These are phyloP conservation scores for Talaromyces sp. DNA, from an alignment of 2,329 filamentous ascomycete species.

Conservation along the genomic window DNA sequence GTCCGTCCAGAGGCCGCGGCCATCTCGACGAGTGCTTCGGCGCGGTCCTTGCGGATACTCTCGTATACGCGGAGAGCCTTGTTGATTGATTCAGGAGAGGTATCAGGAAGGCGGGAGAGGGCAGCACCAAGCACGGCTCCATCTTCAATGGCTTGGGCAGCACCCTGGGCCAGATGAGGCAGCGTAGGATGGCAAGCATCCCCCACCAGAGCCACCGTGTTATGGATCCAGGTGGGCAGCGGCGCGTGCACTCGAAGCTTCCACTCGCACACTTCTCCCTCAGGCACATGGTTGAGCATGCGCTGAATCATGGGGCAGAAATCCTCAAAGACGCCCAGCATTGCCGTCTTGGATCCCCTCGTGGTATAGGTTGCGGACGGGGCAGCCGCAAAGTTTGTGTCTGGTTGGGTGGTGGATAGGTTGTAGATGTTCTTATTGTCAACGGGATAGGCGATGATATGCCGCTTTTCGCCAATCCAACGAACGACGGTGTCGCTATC, in stretches of 20 bases:
- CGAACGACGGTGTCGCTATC: conserved; percentile 54
- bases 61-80: conserved; percentile 55
- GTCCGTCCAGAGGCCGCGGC: conserved; percentile 51
- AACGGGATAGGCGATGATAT: conserved; percentile 65
- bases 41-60: conserved; percentile 50
- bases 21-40: conserved; percentile 53
- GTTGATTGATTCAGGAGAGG: conserved; percentile 43
- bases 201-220: conserved; percentile 24
- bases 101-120: conserved; percentile 45
- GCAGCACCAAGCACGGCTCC: conserved; percentile 45
- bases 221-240: conserved; percentile 57
- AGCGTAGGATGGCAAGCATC: conserved; percentile 63
- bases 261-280: conserved; percentile 65
- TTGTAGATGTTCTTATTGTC: conserved; percentile 62
- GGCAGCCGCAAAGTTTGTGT: conserved; percentile 55
- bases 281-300: conserved; percentile 57
- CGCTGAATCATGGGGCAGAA: conserved; percentile 58
- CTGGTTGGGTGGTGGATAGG: conserved; percentile 58
- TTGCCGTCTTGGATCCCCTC: conserved; percentile 54
- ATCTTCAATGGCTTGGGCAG: conserved; percentile 65
- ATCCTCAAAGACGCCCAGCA: conserved; percentile 55
- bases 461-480: conserved; percentile 62
- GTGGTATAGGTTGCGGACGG: conserved; percentile 60
- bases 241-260: conserved; percentile 59
- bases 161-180: conserved; percentile 62